Conservation (phyloP, 1,284 basidiomycete species). For the Thelephora terrestris region DNA sequence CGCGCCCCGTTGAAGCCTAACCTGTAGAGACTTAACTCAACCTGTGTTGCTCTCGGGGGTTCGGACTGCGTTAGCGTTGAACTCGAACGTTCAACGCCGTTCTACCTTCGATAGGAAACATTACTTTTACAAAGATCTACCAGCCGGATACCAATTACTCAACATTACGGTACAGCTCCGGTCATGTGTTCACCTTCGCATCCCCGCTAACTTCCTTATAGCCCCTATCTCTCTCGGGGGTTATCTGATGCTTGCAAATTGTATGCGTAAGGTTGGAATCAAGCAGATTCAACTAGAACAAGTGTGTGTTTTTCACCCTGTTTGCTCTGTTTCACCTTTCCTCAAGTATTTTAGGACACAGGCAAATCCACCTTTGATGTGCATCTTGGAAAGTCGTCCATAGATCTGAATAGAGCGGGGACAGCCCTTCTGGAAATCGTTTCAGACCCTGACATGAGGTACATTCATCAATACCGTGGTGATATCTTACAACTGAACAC, state of each 20-base stretch:
- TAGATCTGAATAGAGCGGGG: slow-evolving; percentile 91
- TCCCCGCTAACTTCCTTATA: slow-evolving; percentile 15
- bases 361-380: slow-evolving; percentile 78
- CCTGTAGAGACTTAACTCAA: slow-evolving; percentile 62
- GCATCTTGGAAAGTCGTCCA: slow-evolving; percentile 44
- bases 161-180: slow-evolving; percentile 71
- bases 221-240: slow-evolving; percentile 80
- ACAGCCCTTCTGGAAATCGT: slow-evolving; percentile 93
- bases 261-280: slow-evolving; percentile 55
- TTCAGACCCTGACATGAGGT: slow-evolving; percentile 88
- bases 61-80: slow-evolving; percentile 75
- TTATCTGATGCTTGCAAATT: slow-evolving; percentile 38
- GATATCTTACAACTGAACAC: not conserved
- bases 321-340: not conserved
- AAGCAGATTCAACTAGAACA: slow-evolving; percentile 96
- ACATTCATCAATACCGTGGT: slow-evolving; percentile 11
- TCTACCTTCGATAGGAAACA: slow-evolving; percentile 95
- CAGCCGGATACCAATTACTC: slow-evolving; percentile 96
- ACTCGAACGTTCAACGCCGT: slow-evolving; percentile 58
- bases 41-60: slow-evolving; percentile 78
- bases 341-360: slow-evolving; percentile 59
- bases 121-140: slow-evolving; percentile 96
- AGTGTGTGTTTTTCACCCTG: slow-evolving; percentile 31
- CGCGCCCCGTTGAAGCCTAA: not conserved
- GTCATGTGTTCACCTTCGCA: not conserved